Evolutionary conservation across 2,329 filamentous ascomycete genomes (phyloP).

Genomic region (Nigrospora sphaerica): DNA sequence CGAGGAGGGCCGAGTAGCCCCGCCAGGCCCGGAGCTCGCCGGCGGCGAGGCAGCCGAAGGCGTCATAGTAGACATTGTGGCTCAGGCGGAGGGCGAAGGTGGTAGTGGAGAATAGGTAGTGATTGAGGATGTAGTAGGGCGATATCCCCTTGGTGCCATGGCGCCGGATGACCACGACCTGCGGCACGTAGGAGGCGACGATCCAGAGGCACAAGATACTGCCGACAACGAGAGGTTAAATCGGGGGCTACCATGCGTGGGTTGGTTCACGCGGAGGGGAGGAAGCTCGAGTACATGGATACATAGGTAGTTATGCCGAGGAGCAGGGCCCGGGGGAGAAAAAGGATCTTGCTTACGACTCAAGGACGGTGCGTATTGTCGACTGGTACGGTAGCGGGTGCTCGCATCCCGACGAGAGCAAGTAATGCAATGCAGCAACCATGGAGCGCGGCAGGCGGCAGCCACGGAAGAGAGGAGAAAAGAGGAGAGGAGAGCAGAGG

Average conservation of each 20-base stretch:
- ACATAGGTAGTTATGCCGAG: background rate
- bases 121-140: conserved; percentile 7
- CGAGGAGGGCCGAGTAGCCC: conserved; percentile 5
- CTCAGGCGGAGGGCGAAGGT: conserved; percentile 6
- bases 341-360: conserved; percentile 2
- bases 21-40: conserved; percentile 5
- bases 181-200: conserved; percentile 6
- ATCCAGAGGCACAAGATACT: conserved; percentile 5
- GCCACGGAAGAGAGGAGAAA: too few relatives aligned
- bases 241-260: too few relatives aligned
- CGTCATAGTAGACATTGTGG: conserved; percentile 5
- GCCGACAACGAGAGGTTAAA: background rate
- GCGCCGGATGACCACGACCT: conserved; percentile 1
- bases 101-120: conserved; percentile 7
- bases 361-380: conserved; percentile 4
- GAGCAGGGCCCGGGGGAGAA: background rate
- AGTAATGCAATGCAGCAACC: too few relatives aligned
- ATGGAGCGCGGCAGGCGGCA: too few relatives aligned
- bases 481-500: too few relatives aligned
- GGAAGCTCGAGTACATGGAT: too few relatives aligned
- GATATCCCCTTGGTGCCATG: conserved; percentile 6
- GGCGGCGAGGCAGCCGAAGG: conserved; percentile 5
- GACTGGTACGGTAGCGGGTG: conserved; percentile 3
- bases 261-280: too few relatives aligned
- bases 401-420: conserved; percentile 2